Evolutionary conservation across 371 early-diverging fungal genomes (phyloP).

Genomic region (Mucor velutinosus): DNA sequence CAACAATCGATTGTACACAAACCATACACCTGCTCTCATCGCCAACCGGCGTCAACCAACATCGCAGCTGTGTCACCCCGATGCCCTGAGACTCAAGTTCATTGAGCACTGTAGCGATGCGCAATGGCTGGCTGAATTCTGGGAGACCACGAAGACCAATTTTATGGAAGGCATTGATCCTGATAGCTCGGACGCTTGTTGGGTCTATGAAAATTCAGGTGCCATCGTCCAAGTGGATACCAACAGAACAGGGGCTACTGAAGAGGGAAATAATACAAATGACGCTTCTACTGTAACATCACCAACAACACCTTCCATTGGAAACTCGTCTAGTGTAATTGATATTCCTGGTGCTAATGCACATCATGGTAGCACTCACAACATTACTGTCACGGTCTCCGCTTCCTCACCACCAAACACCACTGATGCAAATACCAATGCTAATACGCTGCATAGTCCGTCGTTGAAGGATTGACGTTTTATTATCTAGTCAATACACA

Average conservation of each 20-base stretch:
- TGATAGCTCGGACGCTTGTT: constrained; percentile 31
- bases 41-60: constrained; percentile 37
- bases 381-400: constrained; percentile 13
- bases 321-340: constrained; percentile 4
- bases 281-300: neutral
- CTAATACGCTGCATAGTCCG: neutral
- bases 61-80: constrained; percentile 50
- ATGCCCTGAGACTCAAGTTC: constrained; percentile 56
- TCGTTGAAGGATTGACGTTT: neutral
- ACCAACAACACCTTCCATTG: neutral
- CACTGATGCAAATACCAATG: neutral
- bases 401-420: constrained; percentile 7
- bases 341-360: constrained; percentile 6
- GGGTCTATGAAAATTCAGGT: constrained; percentile 46
- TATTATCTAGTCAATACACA: neutral
- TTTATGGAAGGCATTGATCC: constrained; percentile 29
- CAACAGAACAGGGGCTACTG: constrained; percentile 1
- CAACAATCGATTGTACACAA: constrained; percentile 81
- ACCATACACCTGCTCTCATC: constrained; percentile 59
- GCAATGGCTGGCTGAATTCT: constrained; percentile 58
- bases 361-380: neutral
- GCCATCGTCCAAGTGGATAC: constrained; percentile 24
- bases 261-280: constrained; percentile 3
- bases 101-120: constrained; percentile 58
- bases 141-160: constrained; percentile 54